phyloP scores from a whole-genome alignment of 2,329 filamentous ascomycete genomes.

The Aspergillus japonicus region DNA sequence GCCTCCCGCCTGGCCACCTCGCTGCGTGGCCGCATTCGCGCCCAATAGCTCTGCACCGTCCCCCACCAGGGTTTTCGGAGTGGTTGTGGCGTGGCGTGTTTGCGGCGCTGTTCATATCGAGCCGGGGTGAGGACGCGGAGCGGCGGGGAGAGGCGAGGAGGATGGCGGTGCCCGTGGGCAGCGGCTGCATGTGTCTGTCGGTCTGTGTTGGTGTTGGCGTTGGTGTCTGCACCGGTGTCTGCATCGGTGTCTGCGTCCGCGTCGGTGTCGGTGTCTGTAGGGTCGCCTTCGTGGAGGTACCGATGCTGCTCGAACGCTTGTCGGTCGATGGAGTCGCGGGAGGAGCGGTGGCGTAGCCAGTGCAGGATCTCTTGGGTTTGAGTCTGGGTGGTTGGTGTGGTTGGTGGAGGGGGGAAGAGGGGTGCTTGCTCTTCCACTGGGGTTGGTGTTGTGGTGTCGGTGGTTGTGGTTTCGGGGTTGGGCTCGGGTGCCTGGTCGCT shows the following conservation, averaged over 20 bases:
- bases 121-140: slow-evolving; percentile 15
- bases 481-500: background rate
- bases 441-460: background rate
- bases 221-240: background rate
- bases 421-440: background rate
- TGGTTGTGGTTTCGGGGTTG: too few species aligned
- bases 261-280: background rate
- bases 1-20: background rate
- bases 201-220: background rate
- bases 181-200: background rate
- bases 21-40: slow-evolving; percentile 5
- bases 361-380: background rate
- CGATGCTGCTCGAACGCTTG: background rate
- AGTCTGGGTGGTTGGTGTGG: background rate
- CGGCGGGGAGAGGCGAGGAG: slow-evolving; percentile 10
- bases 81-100: background rate
- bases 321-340: background rate
- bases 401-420: background rate
- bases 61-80: background rate
- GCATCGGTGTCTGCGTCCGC: background rate
- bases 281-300: background rate
- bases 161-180: background rate
- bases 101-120: slow-evolving; percentile 13
- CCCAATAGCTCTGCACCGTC: slow-evolving; percentile 11
- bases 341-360: background rate